Base-by-base conservation (phyloP, 805 yeast genomes). In the Candida tammaniensis region DNA sequence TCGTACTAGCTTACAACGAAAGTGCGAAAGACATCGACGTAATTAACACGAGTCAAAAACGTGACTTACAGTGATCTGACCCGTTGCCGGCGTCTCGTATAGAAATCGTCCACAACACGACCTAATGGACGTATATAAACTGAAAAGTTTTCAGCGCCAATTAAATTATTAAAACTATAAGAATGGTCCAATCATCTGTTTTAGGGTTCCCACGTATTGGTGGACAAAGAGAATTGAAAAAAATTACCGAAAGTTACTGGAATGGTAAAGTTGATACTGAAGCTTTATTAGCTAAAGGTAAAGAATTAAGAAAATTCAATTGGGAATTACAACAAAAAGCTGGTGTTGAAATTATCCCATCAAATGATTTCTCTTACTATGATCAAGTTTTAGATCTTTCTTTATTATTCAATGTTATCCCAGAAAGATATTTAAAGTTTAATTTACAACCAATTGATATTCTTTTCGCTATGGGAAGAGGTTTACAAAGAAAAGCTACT, bases 191-290 rank as follows among this genome's bases (percentile, higher is more conserved):
- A 72, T 91, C 98, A 48, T 80, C 96, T 62, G 94, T 93, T 57
- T 80, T 93, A 73, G 98, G 98, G 70, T 93, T 93, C 93, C 98
- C 98, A 74, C 93, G 98, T 78, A 93, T 91, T 62, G 98, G 98
- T 61, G 93, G 96, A 57, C 88, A 88, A 77, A 93, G 98, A 81
- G 98, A 93, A 77, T 82, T 93, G 70, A 93, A 93, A 77, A 93
- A 93, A 74, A 86, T 87, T 70, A 93, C 98, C 54, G 98, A 93
- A 76, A 85, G 95, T 65, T 93, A 93, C 91, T 93, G 98, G 98
- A 67, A 78, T 53, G 97, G 97, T 65, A 91, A 89, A 76, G 82
- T 82, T 57, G 57, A 83, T 46, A 85, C 77, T 48, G 98, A 86
- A 43, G 95, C 87, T 59, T 80, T 93, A 52, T 70, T 86, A 67